Percentiles rank a stretch among this genome's conserved stretches.
phyloP scores from a whole-genome alignment of 768 basidiomycete species.

The Amanita phalloides region DNA sequence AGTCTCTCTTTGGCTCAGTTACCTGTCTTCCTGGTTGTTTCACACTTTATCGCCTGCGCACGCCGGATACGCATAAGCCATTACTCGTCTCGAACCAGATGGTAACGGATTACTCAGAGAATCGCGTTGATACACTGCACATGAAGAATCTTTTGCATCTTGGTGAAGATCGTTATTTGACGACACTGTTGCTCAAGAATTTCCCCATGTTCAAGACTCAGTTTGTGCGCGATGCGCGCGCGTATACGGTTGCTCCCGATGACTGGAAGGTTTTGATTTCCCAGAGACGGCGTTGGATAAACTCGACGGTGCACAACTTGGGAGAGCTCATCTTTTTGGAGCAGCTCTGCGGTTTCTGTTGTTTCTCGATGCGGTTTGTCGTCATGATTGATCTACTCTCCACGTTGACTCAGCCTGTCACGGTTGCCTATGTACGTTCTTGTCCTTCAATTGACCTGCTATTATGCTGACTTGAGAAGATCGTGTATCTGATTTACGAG shows the following conservation, averaged over 20 bases:
- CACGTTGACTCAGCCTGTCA: constrained; percentile 76
- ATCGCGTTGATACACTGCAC: constrained; percentile 92
- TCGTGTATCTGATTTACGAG: constrained; percentile 80
- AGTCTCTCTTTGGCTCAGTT: constrained; percentile 92
- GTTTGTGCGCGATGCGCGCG: constrained; percentile 90
- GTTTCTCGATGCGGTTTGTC: constrained; percentile 98
- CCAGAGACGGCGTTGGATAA: constrained; percentile 99
- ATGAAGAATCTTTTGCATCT: constrained; percentile 98
- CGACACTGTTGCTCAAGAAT: constrained; percentile 90
- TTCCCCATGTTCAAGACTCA: constrained; percentile 93
- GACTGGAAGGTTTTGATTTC: constrained; percentile 91
- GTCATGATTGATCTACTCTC: constrained; percentile 95
- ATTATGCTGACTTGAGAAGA: constrained; percentile 32
- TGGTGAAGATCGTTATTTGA: constrained; percentile 98
- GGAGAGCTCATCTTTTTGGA: constrained; percentile 89
- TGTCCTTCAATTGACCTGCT: constrained; percentile 4
- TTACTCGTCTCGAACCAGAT: constrained; percentile 86
- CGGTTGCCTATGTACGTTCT: constrained; percentile 74
- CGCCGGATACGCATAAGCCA: constrained; percentile 92
- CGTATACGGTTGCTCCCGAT: constrained; percentile 90
- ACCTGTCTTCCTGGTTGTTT: constrained; percentile 99
- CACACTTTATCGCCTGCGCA: constrained; percentile 91
- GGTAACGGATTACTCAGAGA: constrained; percentile 89
- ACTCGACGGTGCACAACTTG: constrained; percentile 96
- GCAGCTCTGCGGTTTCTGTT: constrained; percentile 92